Base-by-base conservation (phyloP, 805 yeast genomes). In the Sugiyamaella qingdaonensis region DNA sequence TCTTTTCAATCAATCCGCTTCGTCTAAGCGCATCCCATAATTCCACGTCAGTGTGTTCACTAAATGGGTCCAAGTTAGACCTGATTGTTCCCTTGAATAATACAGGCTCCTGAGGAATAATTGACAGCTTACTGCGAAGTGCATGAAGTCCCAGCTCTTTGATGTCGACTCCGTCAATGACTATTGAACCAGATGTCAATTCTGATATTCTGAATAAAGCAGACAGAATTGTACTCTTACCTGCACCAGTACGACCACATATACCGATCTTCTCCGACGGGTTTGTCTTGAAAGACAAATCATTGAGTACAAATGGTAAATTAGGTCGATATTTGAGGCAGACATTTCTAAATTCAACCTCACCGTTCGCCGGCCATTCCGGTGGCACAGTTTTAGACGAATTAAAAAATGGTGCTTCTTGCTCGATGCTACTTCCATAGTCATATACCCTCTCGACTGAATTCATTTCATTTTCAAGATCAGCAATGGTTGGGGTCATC, bases 171-270 rank as follows among this genome's bases (percentile, higher is more conserved):
- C 82, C 92, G 69, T 89, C 96, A 61, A 88, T 83, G 1, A 61
- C 51, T 41, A 88, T 81, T 10, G 60, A 54, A 10, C 87, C 86
- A 11, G 71, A 65, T 14, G 71, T 69, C 31, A 84, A 68, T 63
- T 88, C 95, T 44, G 78, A 72, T 31, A 87, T 70, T 59, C 95
- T 75, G 70, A 84, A 87, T 51, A 87, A 69, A 0, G 89, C 86
- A 24, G 80, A 75, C 80, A 85, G 81, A 52, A 87, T 80, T 1
- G 91, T 81, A 10, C 87, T 80, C 65, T 87, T 87, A 46, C 96
- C 96, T 2, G 95, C 95, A 60, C 96, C 96, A 0, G 96, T 88
- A 66, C 96, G 78, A 39, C 96, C 96, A 73, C 94, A 86, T 51
- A 88, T 84, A 42, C 96, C 96, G 59, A 88, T 78, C 63, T 85